Evolutionary conservation across 2,329 filamentous ascomycete species (phyloP), one percentile per base, ranked within the genome.

Genomic region (Aspergillus eucalypticola): DNA sequence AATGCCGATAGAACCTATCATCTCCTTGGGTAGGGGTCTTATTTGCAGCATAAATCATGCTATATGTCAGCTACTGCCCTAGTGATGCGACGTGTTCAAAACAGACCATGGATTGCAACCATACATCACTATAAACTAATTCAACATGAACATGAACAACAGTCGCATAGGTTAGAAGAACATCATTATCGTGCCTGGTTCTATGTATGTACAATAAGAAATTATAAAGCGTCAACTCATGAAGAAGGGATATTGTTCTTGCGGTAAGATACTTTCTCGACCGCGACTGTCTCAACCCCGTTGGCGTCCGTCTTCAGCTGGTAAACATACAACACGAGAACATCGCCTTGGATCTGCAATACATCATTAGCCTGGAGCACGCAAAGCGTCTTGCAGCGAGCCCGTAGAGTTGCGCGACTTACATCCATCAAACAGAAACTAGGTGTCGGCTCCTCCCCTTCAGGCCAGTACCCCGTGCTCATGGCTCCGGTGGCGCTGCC

Each of bases 391-490:
- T 25, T 10, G 23, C 13, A 32, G 27, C 8, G 3, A 13, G 52
- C n/a, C 41, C 25, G 58, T 17, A n/a, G 8, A 54, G 46, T 54
- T 57, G 23, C 15, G 13, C 46, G 49, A 89, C 92, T 81, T 77
- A 97, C 93, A 84, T 98, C 94, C 94, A 98, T 97, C 76, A 98
- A 79, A 73, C 95, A 96, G 78, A 98, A 97, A 75, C 92, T 96
- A 25, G 94, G 94, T 59, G 88, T 88, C 23, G 90, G 90, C 58
- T 94, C 90, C 72, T 90, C 84, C 32, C 79, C 83, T 46, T 83
- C 82, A 2, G 79, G 73, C 80, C 83, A 85, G 78, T 83, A 86
- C 13, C 82, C 81, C 11, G 83, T 85, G 60, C 82, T 86, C 76
- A 87, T 83, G 2, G 87, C 87, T 0, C 87, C 87, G 3, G 87